Percentiles rank a stretch among this genome's conserved stretches.
Evolutionary conservation across 495 filamentous ascomycete species (phyloP).

Genomic region (Chaetomium tenue): DNA sequence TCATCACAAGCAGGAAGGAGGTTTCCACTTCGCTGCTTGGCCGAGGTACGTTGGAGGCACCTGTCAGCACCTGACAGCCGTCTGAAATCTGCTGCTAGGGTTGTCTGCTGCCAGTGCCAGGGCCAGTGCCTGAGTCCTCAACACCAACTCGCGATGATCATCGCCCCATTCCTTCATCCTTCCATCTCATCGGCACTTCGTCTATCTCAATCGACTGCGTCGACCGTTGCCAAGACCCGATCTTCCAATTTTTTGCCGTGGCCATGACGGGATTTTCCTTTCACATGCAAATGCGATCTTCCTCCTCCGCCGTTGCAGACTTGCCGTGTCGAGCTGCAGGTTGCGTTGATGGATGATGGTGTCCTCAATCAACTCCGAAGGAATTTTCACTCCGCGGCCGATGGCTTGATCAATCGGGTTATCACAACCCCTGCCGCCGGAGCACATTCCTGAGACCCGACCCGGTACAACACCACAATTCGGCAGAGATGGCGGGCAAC

Average conservation of each 20-base stretch:
- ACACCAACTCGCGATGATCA: not conserved
- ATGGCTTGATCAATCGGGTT: not conserved
- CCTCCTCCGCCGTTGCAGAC: not conserved
- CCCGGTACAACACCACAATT: not conserved
- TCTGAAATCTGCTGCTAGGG: not conserved
- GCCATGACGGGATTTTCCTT: not conserved
- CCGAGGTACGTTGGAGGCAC: not conserved
- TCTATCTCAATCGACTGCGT: not conserved
- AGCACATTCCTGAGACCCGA: not conserved
- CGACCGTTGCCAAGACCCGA: not conserved
- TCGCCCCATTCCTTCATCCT: not conserved
- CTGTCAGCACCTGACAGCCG: not conserved
- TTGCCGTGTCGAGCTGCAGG: not conserved
- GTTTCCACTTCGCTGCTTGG: conserved; percentile 18
- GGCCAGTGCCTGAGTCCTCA: not conserved
- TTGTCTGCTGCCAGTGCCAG: not conserved
- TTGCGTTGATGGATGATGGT: not conserved
- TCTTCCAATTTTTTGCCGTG: not conserved
- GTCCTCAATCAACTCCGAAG: not conserved
- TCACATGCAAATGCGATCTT: conserved; percentile 1
- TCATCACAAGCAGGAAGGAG: conserved; percentile 5
- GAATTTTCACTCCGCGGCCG: not conserved
- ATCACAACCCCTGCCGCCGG: not conserved
- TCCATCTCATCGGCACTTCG: not conserved
- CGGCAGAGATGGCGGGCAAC: not conserved